Evolutionary conservation across 345 rosid species (phyloP).

Genomic region (Sonneratia alba): DNA sequence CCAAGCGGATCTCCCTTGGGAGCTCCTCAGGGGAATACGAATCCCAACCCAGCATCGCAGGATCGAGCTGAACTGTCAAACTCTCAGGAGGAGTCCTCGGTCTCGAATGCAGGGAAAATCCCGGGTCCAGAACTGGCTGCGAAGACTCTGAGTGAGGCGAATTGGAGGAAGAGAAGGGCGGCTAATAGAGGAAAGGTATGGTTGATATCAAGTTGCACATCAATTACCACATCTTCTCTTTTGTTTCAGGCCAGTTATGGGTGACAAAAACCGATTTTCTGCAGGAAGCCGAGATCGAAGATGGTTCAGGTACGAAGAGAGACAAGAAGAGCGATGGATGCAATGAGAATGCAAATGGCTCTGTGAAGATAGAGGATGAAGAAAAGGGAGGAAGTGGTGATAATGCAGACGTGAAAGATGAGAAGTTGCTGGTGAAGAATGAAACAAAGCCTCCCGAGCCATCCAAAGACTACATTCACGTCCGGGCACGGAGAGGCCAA

Average conservation of each 20-base stretch:
- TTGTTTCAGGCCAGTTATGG: not conserved
- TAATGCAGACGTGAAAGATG: conserved; percentile 12
- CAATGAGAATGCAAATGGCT: conserved; percentile 9
- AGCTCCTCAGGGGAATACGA: conserved; percentile 5
- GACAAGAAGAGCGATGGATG: conserved; percentile 13
- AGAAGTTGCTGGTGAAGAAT: conserved; percentile 9
- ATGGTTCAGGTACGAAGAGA: conserved; percentile 27
- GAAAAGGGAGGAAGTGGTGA: conserved; percentile 8
- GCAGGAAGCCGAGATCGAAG: conserved; percentile 33
- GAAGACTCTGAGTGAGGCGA: conserved; percentile 20
- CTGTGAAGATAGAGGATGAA: conserved; percentile 26
- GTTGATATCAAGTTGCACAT: not conserved
- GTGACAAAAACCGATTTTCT: too few species aligned
- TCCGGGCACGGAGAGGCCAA: conserved; percentile 75
- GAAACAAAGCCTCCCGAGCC: conserved; percentile 32
- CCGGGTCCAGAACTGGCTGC: conserved; percentile 23
- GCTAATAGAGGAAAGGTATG: conserved; percentile 33
- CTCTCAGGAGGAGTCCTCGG: conserved; percentile 46
- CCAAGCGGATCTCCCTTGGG: conserved; percentile 23
- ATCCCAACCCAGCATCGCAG: conserved; percentile 16
- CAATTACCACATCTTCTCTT: not conserved
- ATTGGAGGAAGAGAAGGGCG: conserved; percentile 59
- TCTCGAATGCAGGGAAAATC: too few species aligned
- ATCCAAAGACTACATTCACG: conserved; percentile 73
- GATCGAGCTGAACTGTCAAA: conserved; percentile 30